Conservation (phyloP, 768 basidiomycete species). For the Amanita fuliginea region DNA sequence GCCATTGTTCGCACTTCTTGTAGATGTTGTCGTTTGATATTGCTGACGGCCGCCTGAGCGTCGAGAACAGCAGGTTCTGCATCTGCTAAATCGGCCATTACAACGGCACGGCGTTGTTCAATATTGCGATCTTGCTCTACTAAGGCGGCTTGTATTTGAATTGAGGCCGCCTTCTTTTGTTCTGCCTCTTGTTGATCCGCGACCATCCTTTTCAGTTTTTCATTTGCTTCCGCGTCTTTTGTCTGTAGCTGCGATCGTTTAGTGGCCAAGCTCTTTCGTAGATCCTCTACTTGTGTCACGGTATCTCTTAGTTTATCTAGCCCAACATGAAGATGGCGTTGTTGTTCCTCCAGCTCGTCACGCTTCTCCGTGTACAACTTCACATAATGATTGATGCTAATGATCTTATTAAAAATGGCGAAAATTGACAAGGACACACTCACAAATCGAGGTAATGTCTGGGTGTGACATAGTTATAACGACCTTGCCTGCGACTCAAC, state of each 20-base stretch:
- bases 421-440: slow-evolving; percentile 24
- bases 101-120: slow-evolving; percentile 76
- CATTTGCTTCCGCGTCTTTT: slow-evolving; percentile 93
- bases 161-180: slow-evolving; percentile 93
- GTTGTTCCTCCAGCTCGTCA: slow-evolving; percentile 96
- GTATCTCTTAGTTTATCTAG: slow-evolving; percentile 94
- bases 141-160: slow-evolving; percentile 89
- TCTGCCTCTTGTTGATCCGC: slow-evolving; percentile 98
- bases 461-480: slow-evolving; percentile 94
- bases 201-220: slow-evolving; percentile 96
- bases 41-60: slow-evolving; percentile 92
- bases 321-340: slow-evolving; percentile 95
- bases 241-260: slow-evolving; percentile 89
- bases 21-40: slow-evolving; percentile 90
- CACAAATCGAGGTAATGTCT: slow-evolving; percentile 98
- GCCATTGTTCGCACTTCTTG: slow-evolving; percentile 98
- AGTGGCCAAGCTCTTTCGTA: slow-evolving; percentile 88
- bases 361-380: slow-evolving; percentile 91
- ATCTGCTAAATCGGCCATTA: slow-evolving; percentile 92
- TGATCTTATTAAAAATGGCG: slow-evolving; percentile 7
- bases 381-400: slow-evolving; percentile 94
- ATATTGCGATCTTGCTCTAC: slow-evolving; percentile 88
- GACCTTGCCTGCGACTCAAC: slow-evolving; percentile 86
- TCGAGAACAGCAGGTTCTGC: slow-evolving; percentile 96
- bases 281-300: slow-evolving; percentile 92